A percentile compares a stretch with the other conserved stretches of the same genome.
Evolutionary conservation across 202 grass and related monocot genomes (phyloP).

Genomic region (Alloteropsis angusta): DNA sequence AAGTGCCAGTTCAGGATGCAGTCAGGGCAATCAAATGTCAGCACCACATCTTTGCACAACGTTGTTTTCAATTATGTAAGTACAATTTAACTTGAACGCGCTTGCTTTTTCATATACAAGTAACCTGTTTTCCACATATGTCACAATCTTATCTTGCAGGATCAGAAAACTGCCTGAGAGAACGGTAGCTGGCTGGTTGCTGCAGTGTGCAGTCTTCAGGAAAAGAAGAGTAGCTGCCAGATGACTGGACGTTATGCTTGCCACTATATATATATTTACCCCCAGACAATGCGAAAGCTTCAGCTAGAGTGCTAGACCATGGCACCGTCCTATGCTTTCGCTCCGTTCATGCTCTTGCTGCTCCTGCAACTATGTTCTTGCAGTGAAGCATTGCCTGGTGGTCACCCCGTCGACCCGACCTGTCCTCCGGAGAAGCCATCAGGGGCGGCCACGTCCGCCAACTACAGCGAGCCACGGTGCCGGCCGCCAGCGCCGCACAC

Average conservation of each 20-base stretch:
- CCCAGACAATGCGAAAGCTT: background rate
- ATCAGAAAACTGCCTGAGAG: background rate
- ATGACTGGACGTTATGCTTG: background rate
- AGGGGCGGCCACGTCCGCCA: background rate
- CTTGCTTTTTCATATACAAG: background rate
- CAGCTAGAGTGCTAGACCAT: background rate
- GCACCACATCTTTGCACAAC: background rate
- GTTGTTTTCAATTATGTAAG: background rate
- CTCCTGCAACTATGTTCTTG: slow-evolving; percentile 3
- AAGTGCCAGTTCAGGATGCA: background rate
- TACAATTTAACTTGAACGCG: background rate
- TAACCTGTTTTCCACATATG: background rate
- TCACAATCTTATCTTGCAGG: background rate
- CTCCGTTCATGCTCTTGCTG: slow-evolving; percentile 14
- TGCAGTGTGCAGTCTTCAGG: background rate
- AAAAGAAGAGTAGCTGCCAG: background rate
- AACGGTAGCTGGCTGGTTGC: background rate
- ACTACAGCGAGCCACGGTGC: background rate
- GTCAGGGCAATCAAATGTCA: background rate
- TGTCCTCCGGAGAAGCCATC: slow-evolving; percentile 5
- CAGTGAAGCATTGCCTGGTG: background rate
- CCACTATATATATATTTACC: slow-evolving; percentile 17
- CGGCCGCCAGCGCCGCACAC: background rate
- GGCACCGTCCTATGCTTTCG: background rate
- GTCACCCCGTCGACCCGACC: background rate